Evolutionary conservation across 1,284 basidiomycete genomes (phyloP), one percentile per base, ranked within the genome.

Genomic region (Entoloma clypeatum): DNA sequence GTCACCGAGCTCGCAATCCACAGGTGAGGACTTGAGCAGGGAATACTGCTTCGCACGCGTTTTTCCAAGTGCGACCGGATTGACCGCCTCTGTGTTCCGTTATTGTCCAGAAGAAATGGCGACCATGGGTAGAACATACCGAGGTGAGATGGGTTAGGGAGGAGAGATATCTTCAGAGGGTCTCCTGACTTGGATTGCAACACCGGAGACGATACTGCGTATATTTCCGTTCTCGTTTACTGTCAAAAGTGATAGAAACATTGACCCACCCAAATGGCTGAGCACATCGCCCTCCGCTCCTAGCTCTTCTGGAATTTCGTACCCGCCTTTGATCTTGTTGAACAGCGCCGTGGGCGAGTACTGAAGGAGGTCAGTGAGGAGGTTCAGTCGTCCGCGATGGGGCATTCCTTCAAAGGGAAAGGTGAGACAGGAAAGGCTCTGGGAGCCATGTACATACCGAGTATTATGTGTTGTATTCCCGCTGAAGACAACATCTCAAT

Each of bases 1-100:
- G 57, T 92, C 88, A 1, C 91, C 91, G 0, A 92, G 74, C 57
- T 78, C 77, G 56, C 89, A 92, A 36, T 85, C 81, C 1, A 70
- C 67, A 0, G 75, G 70, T 0, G 76, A 75, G 0, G 68, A 69
- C 59, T 84, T 86, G 39, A 93, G 71, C 9, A 92, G 74, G 6
- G 86, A 76, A 59, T 88, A 92, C 61, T 96, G 92, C 60, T 95
- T 91, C 2, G 92, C 92, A 18, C 92, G 81, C 4, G 91, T 90
- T 64, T 94, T 92, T 0, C 92, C 92, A 2, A 92, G 63, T 0
- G 86, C 90, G 27, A 93, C 81, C 1, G 92, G 86, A 52, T 86
- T 88, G 41, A 88, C 77, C 0, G 92, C 91, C 75, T 93, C 86
- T 82, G 49, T 6, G 40, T 25, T 22, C 17, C 14, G 32, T 13